Evolutionary conservation across 2,329 filamentous ascomycete genomes (phyloP), one percentile per base, ranked within the genome.

Genomic region (Trichoderma sp.): DNA sequence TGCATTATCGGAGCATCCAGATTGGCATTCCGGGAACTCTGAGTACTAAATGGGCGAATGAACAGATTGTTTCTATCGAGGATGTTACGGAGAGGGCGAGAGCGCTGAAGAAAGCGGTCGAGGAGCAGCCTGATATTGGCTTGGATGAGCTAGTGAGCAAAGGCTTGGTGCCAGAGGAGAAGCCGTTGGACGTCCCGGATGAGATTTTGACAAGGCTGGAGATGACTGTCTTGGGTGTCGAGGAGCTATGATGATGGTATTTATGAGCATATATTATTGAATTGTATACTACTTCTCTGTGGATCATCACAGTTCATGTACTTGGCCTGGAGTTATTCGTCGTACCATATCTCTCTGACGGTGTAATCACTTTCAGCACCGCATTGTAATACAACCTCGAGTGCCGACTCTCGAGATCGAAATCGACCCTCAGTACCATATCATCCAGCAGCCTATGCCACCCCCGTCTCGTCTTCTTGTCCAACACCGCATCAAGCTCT

Each of bases 1-100:
- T 90, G 66, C 77, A 75, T 8, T 84, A 87, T 76, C 81, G 89
- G 56, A 89, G 87, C 76, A 88, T 91, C 34, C 89, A 91, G 81
- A 86, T 91, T 73, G 89, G 89, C 1, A 84, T 91, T n/a, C 84
- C 86, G 1, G 83, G 79, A 3, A 78, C 77, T 1, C 74, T 88
- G 66, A 84, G 84, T 39, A 77, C 79, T 32, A 79, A 75, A 32
- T 90, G 86, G 84, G 80, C 84, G 4, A 80, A 83, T 47, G 81
- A 87, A 56, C 86, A 86, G 83, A 86, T 90, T 74, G 79, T 84
- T 5, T 80, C 79, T 5, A 88, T 91, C 70, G 83, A 87, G 68
- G 89, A 91, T 81, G 87, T 90, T 3, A 91, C 88, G 3, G 84
- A 84, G 24, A 81, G 77, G 72, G 88, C 88, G 67, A 79, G 81